Base-by-base conservation (phyloP, 2,329 filamentous ascomycete species). In the Paecilomyces sp. region DNA sequence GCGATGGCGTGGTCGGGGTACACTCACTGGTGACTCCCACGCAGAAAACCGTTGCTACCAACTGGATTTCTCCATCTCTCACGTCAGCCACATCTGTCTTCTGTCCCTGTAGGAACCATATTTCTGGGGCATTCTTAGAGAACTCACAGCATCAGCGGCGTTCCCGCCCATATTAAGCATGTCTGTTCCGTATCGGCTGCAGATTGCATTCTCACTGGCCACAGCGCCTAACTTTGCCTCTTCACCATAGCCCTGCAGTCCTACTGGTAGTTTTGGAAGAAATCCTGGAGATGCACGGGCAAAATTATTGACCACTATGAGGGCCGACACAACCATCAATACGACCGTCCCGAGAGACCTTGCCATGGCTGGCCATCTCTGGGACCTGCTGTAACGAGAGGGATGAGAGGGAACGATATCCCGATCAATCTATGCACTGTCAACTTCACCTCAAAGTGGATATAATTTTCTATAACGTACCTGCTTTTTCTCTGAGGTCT, bases 31-130 rank as follows among this genome's bases (percentile, higher is more conserved):
- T 82, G 6, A 90, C 87, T 5, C 90, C 90, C 41, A 92, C 83
- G 63, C 90, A 93, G 56, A 92, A 83, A 7, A 86, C 85, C 0
- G 89, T 89, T 31, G 86, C 88, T 22, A 92, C 86, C 62, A 91
- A 75, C 81, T 83, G 62, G 36, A 56, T 25, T 30, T 54, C 13
- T 33, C 12, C 50, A 30, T 34, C 59, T 57, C 56, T 18, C 7
- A 22, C 41, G 9, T 55, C 7, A 57, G 25, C 13, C n/a, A 15
- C 9, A 52, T 41, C 11, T n/a, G 51, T 50, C 51, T 65, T 64
- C 64, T 18, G 15, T 8, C n/a, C 31, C 3, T n/a, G 22, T 11
- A 47, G n/a, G 6, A 9, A 15, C 15, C 41, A 18, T 18, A 47
- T 47, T 47, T 47, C 41, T 18, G n/a, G 41, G 41, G 6, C 22